Evolutionary conservation across 495 filamentous ascomycete genomes (phyloP).

Genomic region (Staphylotrichum longicolle): DNA sequence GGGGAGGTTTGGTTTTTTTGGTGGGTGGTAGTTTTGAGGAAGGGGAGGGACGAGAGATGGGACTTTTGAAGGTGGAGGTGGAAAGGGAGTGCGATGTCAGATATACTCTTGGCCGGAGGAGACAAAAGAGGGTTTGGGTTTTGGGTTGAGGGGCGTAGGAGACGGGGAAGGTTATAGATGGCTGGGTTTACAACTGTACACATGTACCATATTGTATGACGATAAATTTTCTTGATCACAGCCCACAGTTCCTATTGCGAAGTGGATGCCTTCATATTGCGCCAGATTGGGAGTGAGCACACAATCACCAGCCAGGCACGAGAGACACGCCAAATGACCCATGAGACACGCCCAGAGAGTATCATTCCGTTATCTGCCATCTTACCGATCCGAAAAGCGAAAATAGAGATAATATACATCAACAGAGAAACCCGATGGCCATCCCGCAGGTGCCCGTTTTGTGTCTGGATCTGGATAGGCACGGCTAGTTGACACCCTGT

Average conservation of each 20-base stretch:
- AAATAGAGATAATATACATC: not conserved
- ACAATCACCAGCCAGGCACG: not conserved
- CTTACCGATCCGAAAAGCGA: not conserved
- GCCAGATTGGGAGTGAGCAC: no score
- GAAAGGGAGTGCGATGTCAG: not conserved
- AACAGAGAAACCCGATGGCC: not conserved
- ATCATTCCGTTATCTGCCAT: not conserved
- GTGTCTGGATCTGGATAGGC: not conserved
- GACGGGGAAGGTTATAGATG: no score
- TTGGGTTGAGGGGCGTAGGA: no score
- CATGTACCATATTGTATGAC: slow-evolving; percentile 17
- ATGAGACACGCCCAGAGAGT: not conserved
- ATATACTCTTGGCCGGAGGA: no score
- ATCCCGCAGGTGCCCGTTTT: not conserved
- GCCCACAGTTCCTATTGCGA: not conserved
- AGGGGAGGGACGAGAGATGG: not conserved
- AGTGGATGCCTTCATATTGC: no score
- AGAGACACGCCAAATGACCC: no score
- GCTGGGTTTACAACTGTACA: not conserved
- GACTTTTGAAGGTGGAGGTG: not conserved
- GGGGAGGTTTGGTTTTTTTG: not conserved
- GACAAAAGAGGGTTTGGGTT: no score
- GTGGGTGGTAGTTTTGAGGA: not conserved
- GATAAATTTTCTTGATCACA: not conserved
- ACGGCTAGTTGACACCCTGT: not conserved